phyloP scores from a whole-genome alignment of 2,329 filamentous ascomycete species.

The Colletotrichum destructivum region DNA sequence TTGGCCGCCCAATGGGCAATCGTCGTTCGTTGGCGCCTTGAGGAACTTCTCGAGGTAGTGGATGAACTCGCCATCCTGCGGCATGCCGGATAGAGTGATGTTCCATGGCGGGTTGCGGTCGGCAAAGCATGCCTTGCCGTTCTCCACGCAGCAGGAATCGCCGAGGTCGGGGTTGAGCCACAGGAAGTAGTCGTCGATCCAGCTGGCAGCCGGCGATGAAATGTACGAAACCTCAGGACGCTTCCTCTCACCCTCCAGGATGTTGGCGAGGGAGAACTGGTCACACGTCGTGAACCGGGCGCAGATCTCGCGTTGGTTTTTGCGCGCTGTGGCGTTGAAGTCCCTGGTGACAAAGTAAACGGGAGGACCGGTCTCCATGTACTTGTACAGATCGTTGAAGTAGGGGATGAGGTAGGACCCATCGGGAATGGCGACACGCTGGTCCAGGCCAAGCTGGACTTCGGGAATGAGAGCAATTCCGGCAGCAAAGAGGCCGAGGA shows the following conservation, averaged over 20 bases:
- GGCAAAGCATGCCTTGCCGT: conserved; percentile 83
- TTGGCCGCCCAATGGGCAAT: conserved; percentile 90
- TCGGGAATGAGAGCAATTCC: conserved; percentile 88
- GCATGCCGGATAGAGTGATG: conserved; percentile 90
- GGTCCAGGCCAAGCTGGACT: conserved; percentile 90
- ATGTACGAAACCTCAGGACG: conserved; percentile 90
- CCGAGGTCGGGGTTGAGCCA: conserved; percentile 89
- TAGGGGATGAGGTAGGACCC: conserved; percentile 96
- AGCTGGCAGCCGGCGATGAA: conserved; percentile 89
- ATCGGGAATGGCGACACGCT: conserved; percentile 92
- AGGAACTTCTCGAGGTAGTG: conserved; percentile 90
- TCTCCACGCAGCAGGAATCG: conserved; percentile 80
- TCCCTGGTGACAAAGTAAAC: conserved; percentile 95
- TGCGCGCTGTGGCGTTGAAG: conserved; percentile 82
- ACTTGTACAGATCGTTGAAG: conserved; percentile 95
- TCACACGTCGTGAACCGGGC: conserved; percentile 93
- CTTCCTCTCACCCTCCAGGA: conserved; percentile 95
- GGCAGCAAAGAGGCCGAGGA: conserved; percentile 89
- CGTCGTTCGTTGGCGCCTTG: conserved; percentile 81
- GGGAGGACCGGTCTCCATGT: conserved; percentile 91
- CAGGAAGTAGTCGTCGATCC: conserved; percentile 92
- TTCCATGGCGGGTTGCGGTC: conserved; percentile 88
- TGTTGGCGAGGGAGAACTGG: conserved; percentile 85
- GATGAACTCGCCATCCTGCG: conserved; percentile 91
- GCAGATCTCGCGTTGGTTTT: conserved; percentile 88